Conservation (phyloP, 2,329 filamentous ascomycete species). For the Pleurostoma richardsiae region DNA sequence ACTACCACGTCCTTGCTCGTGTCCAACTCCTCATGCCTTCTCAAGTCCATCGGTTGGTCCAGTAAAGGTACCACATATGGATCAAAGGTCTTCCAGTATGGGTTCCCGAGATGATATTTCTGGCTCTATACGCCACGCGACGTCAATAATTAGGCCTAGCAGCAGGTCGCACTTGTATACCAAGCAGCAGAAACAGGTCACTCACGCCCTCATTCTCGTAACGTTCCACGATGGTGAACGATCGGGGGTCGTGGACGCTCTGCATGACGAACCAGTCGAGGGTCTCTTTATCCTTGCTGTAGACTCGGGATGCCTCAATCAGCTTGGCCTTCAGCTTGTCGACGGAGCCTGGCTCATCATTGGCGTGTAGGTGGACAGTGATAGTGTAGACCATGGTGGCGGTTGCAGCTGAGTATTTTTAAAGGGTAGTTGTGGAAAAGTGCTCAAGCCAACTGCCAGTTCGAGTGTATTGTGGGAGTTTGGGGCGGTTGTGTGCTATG, state of each 20-base stretch:
- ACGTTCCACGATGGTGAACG: conserved; percentile 72
- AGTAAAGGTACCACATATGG: conserved; percentile 67
- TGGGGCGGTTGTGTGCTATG: conserved; percentile 1
- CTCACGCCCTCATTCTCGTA: conserved; percentile 61
- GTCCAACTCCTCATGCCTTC: conserved; percentile 63
- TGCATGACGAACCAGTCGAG: conserved; percentile 75
- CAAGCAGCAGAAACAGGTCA: conserved; percentile 7
- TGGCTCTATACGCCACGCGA: conserved; percentile 34
- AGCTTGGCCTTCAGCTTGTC: conserved; percentile 66
- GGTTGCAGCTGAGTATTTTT: neutral
- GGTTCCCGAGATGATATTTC: conserved; percentile 62
- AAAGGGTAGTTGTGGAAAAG: neutral
- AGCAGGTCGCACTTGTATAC: too few relatives aligned
- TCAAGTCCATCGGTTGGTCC: conserved; percentile 64
- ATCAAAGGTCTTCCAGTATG: conserved; percentile 73
- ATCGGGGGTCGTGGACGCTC: conserved; percentile 59
- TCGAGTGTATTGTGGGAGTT: conserved; percentile 8
- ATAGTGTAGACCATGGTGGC: conserved; percentile 62
- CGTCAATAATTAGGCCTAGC: conserved; percentile 11
- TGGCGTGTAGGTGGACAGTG: conserved; percentile 65
- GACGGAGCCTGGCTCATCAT: conserved; percentile 58
- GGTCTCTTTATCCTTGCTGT: conserved; percentile 67
- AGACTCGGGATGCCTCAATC: conserved; percentile 68
- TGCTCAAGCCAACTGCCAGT: too few relatives aligned
- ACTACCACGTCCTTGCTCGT: conserved; percentile 43